phyloP scores from a whole-genome alignment of 2,329 filamentous ascomycete species.

The Periconia sp. region DNA sequence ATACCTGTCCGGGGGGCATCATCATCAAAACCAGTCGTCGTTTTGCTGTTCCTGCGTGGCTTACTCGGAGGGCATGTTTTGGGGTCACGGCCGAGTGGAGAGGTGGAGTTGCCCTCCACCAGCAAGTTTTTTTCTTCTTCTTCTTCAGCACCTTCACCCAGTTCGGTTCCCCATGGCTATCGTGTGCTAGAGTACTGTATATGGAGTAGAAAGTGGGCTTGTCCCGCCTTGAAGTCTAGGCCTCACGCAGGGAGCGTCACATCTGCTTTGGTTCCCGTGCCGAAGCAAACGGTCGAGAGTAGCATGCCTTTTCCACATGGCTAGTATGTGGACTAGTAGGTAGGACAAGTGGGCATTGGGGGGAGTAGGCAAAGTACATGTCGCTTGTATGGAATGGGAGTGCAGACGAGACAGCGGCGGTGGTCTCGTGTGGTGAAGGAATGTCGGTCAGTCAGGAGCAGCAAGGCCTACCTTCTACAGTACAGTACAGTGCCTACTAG shows the following conservation, averaged over 20 bases:
- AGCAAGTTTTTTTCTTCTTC: constrained; percentile 4
- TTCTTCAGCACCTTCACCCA: constrained; percentile 2
- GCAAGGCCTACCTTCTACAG: too few relatives aligned
- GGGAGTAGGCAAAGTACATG: too few relatives aligned
- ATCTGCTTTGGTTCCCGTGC: background rate
- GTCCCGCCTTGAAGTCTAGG: background rate
- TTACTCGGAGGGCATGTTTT: constrained; percentile 20
- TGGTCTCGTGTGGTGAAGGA: too few relatives aligned
- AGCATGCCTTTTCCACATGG: background rate
- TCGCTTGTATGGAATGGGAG: background rate
- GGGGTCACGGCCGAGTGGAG: constrained; percentile 1
- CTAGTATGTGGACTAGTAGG: too few relatives aligned
- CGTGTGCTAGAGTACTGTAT: too few relatives aligned
- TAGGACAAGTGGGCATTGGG: background rate
- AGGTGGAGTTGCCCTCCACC: constrained; percentile 11
- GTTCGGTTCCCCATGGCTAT: background rate
- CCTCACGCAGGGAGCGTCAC: background rate
- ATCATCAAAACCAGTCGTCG: background rate
- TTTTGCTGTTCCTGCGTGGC: constrained; percentile 27
- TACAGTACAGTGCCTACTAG: background rate
- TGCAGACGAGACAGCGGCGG: constrained; percentile 1
- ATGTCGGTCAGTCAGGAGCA: too few relatives aligned
- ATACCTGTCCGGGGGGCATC: background rate
- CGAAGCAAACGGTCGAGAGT: background rate
- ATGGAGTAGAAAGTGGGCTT: background rate